Percentiles rank a stretch among this genome's conserved stretches.
phyloP scores from a whole-genome alignment of 2,329 filamentous ascomycete species.

The Teratosphaeria zuluensis region DNA sequence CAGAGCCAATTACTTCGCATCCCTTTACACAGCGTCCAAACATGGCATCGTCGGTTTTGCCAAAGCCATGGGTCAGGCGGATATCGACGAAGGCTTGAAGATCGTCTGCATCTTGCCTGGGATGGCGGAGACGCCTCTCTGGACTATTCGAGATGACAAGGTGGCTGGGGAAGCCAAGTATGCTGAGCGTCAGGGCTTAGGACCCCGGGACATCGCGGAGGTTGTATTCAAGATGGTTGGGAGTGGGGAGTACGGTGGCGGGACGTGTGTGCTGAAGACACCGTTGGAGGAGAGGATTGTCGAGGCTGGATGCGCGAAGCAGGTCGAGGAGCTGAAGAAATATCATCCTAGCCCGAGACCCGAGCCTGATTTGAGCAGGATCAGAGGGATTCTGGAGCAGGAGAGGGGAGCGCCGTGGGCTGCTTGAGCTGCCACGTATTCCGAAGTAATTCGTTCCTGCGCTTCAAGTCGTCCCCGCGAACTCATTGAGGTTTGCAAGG shows the following conservation, averaged over 20 bases:
- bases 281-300: constrained; percentile 2
- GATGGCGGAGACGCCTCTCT: constrained; percentile 22
- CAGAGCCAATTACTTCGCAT: constrained; percentile 17
- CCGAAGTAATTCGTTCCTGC: not conserved
- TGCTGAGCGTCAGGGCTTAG: constrained; percentile 7
- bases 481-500: too few relatives aligned
- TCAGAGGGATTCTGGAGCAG: not conserved
- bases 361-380: not conserved
- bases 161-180: constrained; percentile 9
- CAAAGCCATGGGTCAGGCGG: constrained; percentile 25
- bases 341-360: not conserved
- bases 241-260: constrained; percentile 12
- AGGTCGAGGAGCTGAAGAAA: not conserved
- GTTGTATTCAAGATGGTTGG: constrained; percentile 14
- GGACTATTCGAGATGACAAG: constrained; percentile 28
- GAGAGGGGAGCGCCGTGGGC: not conserved
- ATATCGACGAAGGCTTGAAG: constrained; percentile 26
- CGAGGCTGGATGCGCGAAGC: constrained; percentile 10
- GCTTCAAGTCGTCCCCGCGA: not conserved
- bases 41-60: constrained; percentile 32
- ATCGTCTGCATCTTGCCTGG: constrained; percentile 26
- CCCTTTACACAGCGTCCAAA: constrained; percentile 30
- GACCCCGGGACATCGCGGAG: constrained; percentile 12
- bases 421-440: too few relatives aligned
- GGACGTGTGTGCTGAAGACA: constrained; percentile 13